Conservation (phyloP, 768 basidiomycete genomes). For the Pleurotus platypus region DNA sequence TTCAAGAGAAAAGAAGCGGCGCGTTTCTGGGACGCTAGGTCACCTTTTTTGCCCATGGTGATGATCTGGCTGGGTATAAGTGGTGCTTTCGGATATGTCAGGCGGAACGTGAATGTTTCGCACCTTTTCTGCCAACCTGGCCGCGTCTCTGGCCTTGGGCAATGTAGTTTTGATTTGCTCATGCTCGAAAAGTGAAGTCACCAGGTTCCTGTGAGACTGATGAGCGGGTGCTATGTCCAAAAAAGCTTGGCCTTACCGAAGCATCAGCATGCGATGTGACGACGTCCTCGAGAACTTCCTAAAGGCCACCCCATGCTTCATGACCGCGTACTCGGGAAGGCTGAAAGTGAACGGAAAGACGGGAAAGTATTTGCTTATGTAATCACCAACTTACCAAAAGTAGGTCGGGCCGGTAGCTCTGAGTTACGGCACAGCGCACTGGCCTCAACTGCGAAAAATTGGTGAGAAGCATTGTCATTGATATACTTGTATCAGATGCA, state of each 20-base stretch:
- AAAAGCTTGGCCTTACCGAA: conserved; percentile 57
- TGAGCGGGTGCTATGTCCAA: not conserved
- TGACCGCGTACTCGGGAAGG: conserved; percentile 23
- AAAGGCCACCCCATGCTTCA: conserved; percentile 95
- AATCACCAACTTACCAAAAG: not conserved
- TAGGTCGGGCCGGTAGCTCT: too few relatives aligned
- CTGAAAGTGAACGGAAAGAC: not conserved
- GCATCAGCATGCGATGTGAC: conserved; percentile 89
- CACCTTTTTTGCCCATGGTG: conserved; percentile 86
- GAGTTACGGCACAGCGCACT: too few relatives aligned
- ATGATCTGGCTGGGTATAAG: conserved; percentile 59
- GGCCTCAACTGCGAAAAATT: not conserved
- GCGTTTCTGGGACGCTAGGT: conserved; percentile 59
- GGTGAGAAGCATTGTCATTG: not conserved
- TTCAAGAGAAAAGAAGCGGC: conserved; percentile 81
- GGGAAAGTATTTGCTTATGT: not conserved
- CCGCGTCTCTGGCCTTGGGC: conserved; percentile 91
- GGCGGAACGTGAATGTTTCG: not conserved
- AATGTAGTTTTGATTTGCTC: conserved; percentile 95
- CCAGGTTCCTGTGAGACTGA: conserved; percentile 67
- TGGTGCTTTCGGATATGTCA: conserved; percentile 3
- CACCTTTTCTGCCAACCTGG: conserved; percentile 91
- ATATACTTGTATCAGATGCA: not conserved
- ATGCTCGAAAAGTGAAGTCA: conserved; percentile 91
- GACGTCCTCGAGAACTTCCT: conserved; percentile 90